Evolutionary conservation across 768 basidiomycete genomes (phyloP).

Genomic region (Podaxis rugospora): DNA sequence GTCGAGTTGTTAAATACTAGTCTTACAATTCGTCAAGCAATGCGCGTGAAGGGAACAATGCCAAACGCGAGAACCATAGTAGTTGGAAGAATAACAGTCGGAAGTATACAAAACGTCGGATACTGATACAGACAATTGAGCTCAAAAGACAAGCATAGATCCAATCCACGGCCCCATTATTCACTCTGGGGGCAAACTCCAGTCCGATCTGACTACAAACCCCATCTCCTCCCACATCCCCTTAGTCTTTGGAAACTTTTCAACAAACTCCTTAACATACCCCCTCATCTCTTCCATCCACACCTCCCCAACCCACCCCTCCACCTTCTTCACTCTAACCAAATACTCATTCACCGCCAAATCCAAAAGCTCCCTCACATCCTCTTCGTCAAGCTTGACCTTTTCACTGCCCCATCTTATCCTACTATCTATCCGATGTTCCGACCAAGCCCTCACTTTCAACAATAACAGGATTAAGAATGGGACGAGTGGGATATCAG

Average conservation of each 20-base stretch:
- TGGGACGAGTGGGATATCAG: conserved; percentile 33
- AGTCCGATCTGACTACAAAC: conserved; percentile 10
- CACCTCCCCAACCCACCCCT: conserved; percentile 23
- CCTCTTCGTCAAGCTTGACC: conserved; percentile 33
- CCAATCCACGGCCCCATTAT: too few relatives aligned
- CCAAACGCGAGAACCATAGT: too few relatives aligned
- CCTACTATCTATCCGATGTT: conserved; percentile 29
- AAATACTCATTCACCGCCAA: conserved; percentile 27
- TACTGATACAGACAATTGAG: too few relatives aligned
- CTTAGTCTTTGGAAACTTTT: conserved; percentile 14
- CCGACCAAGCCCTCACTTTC: conserved; percentile 39
- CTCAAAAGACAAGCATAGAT: too few relatives aligned
- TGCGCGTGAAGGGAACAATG: too few relatives aligned
- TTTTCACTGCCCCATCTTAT: conserved; percentile 28
- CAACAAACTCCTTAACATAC: conserved; percentile 22
- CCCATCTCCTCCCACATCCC: conserved; percentile 19
- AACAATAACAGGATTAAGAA: conserved; percentile 33
- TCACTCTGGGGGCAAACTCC: conserved; percentile 1
- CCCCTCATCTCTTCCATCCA: conserved; percentile 23
- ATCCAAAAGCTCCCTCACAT: conserved; percentile 36
- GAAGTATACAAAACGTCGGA: too few relatives aligned
- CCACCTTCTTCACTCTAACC: conserved; percentile 16
- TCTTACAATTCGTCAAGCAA: too few relatives aligned
- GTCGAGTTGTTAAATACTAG: too few relatives aligned
- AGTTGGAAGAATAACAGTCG: too few relatives aligned